phyloP scores from a whole-genome alignment of 371 early-diverging fungal genomes.

The Mortierella sp. region DNA sequence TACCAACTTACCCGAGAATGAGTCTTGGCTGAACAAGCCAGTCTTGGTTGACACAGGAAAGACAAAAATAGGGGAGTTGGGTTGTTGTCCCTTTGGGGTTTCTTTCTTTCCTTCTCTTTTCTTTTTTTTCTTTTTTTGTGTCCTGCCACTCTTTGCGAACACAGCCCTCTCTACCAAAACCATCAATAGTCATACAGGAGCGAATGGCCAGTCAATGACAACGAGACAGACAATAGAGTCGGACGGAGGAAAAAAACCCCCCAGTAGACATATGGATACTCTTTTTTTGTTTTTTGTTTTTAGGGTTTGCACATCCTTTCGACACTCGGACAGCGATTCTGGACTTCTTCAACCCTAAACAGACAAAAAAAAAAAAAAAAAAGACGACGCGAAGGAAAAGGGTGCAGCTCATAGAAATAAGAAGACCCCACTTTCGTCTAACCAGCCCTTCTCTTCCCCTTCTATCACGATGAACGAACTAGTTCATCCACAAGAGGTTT shows the following conservation, averaged over 20 bases:
- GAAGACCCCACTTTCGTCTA: not conserved
- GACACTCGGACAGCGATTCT: not conserved
- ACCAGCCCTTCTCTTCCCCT: not conserved
- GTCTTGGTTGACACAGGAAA: not conserved
- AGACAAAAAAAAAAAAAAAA: not conserved
- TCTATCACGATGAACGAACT: slow-evolving; percentile 32
- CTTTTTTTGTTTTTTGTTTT: not conserved
- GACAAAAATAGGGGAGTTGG: not conserved
- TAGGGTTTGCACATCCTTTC: not conserved
- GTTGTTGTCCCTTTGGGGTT: not conserved
- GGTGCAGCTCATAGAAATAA: no score
- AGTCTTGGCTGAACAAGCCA: not conserved
- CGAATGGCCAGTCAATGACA: not conserved
- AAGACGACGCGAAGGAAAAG: no score
- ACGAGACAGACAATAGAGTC: not conserved
- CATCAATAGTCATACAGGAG: not conserved
- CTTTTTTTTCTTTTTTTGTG: not conserved
- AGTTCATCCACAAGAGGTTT: slow-evolving; percentile 95
- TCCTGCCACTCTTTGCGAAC: not conserved
- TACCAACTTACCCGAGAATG: not conserved
- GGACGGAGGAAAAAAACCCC: not conserved
- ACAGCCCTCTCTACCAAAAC: slow-evolving; percentile 11
- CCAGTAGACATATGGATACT: not conserved
- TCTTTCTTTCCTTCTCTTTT: not conserved
- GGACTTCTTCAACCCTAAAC: not conserved